Conservation (phyloP, 2,329 filamentous ascomycete species). For the Trichoderma breve region DNA sequence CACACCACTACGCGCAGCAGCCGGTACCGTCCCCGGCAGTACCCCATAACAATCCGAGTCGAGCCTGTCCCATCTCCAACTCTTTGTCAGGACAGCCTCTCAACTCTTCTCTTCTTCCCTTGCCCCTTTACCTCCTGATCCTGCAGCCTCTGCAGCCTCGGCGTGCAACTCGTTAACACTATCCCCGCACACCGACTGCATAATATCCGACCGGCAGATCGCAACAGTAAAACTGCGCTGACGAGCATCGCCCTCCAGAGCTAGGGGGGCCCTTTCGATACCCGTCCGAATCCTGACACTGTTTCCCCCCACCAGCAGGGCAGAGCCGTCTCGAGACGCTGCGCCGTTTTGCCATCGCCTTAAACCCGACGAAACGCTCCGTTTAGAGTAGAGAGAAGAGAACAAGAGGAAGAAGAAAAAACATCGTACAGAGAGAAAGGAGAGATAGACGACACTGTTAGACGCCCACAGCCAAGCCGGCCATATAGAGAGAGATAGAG, state of each 20-base stretch:
- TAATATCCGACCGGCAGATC: constrained; percentile 15
- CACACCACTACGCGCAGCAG: not conserved
- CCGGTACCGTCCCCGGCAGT: not conserved
- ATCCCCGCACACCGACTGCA: constrained; percentile 17
- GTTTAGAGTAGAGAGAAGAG: not conserved
- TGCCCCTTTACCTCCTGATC: constrained; percentile 17
- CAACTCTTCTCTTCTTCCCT: not conserved
- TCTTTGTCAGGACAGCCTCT: not conserved
- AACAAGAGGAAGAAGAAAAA: not conserved
- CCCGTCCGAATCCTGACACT: constrained; percentile 3
- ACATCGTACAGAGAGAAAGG: not conserved
- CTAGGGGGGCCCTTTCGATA: constrained; percentile 10
- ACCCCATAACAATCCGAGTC: not conserved
- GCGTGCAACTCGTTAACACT: constrained; percentile 14
- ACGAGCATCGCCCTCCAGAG: constrained; percentile 6
- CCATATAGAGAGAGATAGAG: constrained; percentile 7
- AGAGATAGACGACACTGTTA: not conserved
- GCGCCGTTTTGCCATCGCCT: not conserved
- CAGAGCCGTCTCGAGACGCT: not conserved
- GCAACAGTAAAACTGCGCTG: not conserved
- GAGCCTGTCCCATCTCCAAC: not conserved
- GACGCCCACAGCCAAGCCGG: not conserved
- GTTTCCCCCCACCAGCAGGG: not conserved
- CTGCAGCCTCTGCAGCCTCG: constrained; percentile 16
- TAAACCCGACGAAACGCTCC: not conserved